Conservation (phyloP, 768 basidiomycete species). For the Russula olivacea region DNA sequence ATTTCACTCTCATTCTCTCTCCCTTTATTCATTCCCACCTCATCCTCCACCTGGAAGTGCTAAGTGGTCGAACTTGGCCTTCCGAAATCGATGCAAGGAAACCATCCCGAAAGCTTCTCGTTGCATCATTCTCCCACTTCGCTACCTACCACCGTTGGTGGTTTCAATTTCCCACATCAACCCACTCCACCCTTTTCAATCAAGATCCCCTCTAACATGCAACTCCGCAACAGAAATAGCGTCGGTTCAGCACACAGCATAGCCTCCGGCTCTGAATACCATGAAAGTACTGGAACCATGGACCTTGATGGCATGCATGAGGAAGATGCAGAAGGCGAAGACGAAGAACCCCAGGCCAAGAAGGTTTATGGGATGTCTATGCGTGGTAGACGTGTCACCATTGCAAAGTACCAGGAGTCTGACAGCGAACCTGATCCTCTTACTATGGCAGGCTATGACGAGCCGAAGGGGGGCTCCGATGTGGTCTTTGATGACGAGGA, state of each 20-base stretch:
- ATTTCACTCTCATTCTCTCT: constrained; percentile 10
- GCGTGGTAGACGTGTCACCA: constrained; percentile 29
- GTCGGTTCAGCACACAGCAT: constrained; percentile 24
- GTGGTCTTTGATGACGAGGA: constrained; percentile 30
- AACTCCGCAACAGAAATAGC: constrained; percentile 23
- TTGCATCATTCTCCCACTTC: constrained; percentile 7
- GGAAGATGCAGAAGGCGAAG: constrained; percentile 26
- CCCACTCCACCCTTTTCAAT: constrained; percentile 18
- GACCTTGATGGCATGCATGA: constrained; percentile 30
- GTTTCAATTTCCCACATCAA: constrained; percentile 23
- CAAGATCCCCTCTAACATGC: constrained; percentile 24
- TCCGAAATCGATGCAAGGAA: constrained; percentile 21
- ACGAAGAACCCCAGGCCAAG: constrained; percentile 19
- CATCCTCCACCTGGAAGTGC: not conserved
- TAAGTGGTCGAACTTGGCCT: constrained; percentile 5
- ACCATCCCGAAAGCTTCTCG: constrained; percentile 17
- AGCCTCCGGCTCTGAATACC: constrained; percentile 35
- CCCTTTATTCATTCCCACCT: not conserved
- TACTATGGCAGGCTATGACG: constrained; percentile 7
- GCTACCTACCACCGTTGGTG: constrained; percentile 17
- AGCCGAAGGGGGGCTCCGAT: constrained; percentile 3
- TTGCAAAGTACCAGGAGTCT: constrained; percentile 32
- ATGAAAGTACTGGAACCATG: constrained; percentile 32
- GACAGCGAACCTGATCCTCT: constrained; percentile 24
- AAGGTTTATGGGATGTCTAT: constrained; percentile 24